Evolutionary conservation across 2,329 filamentous ascomycete species (phyloP).

Genomic region (Cladosporium colombiae): DNA sequence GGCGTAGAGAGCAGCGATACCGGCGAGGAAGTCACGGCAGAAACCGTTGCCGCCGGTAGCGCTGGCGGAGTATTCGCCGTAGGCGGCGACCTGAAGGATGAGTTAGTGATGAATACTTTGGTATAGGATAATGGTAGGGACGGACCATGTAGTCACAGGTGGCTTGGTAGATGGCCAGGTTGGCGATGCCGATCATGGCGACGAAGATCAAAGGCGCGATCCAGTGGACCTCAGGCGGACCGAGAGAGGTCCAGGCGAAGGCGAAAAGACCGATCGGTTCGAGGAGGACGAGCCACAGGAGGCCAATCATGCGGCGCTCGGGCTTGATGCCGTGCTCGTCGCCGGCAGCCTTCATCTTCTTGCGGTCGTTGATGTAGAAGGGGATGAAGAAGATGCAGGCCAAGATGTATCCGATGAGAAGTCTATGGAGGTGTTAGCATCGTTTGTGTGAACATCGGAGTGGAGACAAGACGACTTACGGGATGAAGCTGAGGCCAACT

Average conservation of each 20-base stretch:
- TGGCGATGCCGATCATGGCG: constrained; percentile 69
- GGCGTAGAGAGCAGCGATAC: constrained; percentile 68
- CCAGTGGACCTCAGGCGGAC: constrained; percentile 61
- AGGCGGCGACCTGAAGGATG: constrained; percentile 67
- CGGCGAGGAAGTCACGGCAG: constrained; percentile 71
- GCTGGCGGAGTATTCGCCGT: constrained; percentile 71
- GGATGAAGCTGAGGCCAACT: constrained; percentile 62
- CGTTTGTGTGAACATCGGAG: no score
- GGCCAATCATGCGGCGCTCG: constrained; percentile 65
- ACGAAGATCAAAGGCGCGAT: constrained; percentile 67
- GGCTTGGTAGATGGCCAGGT: constrained; percentile 45
- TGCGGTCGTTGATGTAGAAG: constrained; percentile 46
- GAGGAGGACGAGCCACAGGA: constrained; percentile 62
- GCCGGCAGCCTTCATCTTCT: constrained; percentile 43
- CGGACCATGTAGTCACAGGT: constrained; percentile 65
- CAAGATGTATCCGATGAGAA: constrained; percentile 66
- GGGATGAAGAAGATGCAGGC: constrained; percentile 62
- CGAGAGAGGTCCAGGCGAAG: constrained; percentile 68
- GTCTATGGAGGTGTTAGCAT: constrained; percentile 34
- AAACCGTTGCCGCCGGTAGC: constrained; percentile 77
- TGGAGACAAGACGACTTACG: constrained; percentile 10
- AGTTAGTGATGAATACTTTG: not conserved
- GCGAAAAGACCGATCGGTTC: constrained; percentile 68
- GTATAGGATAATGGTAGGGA: constrained; percentile 63
- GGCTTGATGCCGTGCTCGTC: constrained; percentile 51